Evolutionary conservation across 495 filamentous ascomycete genomes (phyloP), one percentile per base, ranked within the genome.

Genomic region (Hypoxylon perforatum): DNA sequence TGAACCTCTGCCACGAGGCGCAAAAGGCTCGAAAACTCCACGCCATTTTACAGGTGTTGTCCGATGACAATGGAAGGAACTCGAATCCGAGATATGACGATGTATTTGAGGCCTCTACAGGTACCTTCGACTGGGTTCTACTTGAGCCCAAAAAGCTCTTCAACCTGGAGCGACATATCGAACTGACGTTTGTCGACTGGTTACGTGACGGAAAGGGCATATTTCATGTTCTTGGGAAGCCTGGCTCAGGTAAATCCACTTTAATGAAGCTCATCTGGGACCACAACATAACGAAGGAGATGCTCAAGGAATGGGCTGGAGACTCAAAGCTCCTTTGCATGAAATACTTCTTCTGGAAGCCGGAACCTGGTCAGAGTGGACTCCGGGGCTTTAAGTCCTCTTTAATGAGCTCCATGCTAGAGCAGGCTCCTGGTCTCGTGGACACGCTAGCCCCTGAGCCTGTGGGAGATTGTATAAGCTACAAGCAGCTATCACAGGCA

Each of bases 321-420:
- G 1, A 28, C n/a, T 41, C 56, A 12, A 12, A 8, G 15, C 56
- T 59, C n/a, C 56, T 59, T n/a, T 8, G n/a, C 19, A 28, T 59
- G 45, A 50, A 14, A 50, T 59, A 59, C 42, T 59, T 59, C 56
- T 59, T 59, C 23, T 59, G 57, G 57, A 47, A 47, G 21, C 14
- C 36, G 3, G 18, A 28, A 1, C 14, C 22, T 4, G 28, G 23
- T 19, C 57, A 60, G 36, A 51, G 22, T 22, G 15, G 36, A 14
- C 33, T 60, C 4, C 57, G 36, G 21, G 33, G 23, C 22, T 15
- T 60, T 1, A 44, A 18, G n/a, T 21, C 22, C n/a, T 42, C 46
- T 33, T n/a, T 60, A 44, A 19, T 60, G 14, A 42, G 1, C 10
- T 60, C 57, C 28, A 22, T 46, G 15, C 35, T 50, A n/a, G 33